Base-by-base conservation (phyloP, 306 rosid species). In the Bauhinia variegata region DNA sequence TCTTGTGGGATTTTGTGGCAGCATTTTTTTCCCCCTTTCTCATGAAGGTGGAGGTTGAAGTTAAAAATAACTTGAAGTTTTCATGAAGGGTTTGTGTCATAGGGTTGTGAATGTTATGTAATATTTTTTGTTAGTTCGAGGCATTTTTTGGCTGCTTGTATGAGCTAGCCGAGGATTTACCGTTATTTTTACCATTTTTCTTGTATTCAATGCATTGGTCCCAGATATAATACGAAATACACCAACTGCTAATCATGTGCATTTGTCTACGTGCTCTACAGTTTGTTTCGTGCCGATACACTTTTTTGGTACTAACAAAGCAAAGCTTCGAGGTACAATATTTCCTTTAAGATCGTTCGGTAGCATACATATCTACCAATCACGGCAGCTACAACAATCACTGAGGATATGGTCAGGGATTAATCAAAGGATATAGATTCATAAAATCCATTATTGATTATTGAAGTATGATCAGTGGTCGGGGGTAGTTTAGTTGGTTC, bases 101-200 rank as follows among this genome's bases (percentile, higher is more conserved):
- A 80, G 78, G 66, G 75, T 63, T 84, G 80, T 58, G 71, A n/a
- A n/a, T 49, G 77, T 79, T 57, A 77, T 89, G 95, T 87, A 80
- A 82, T 89, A 74, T 85, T 80, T 86, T 81, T 88, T 84, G 61
- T 0, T 36, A 5, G 41, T 71, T 75, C 46, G 89, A 84, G 88
- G 82, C 84, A 75, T 84, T 83, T 85, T 85, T 77, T 59, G 85
- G 84, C 91, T 79, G 83, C 84, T 78, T 68, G 52, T 43, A 65
- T 78, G 73, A 74, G 84, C 75, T 63, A 67, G 92, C 84, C 62
- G 74, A 69, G 83, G 80, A 81, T 84, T 80, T 70, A 79, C 79
- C 78, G 79, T 84, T 60, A 74, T 74, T 64, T 2, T 23, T 79
- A 75, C 78, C 53, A 65, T 67, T 82, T 75, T 80, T 66, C 58